phyloP scores from a whole-genome alignment of 192 early-diverging fungal species.

The Entomortierella parvispora region DNA sequence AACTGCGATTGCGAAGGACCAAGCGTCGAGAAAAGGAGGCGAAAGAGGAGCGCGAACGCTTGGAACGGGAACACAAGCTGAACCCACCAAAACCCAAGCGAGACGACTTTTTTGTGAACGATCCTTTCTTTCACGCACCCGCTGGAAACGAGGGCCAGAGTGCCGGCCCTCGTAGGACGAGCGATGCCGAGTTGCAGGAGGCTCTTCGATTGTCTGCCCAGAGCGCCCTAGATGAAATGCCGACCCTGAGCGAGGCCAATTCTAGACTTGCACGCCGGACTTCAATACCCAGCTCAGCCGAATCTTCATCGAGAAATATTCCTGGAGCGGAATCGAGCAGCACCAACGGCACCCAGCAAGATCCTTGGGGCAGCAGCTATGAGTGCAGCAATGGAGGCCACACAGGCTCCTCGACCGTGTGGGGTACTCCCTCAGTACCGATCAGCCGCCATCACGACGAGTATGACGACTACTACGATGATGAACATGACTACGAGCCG shows the following conservation, averaged over 20 bases:
- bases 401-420: conserved; percentile 44
- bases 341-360: neutral
- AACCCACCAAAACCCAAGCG: conserved; percentile 28
- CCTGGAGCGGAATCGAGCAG: neutral
- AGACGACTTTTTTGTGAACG: conserved; percentile 44
- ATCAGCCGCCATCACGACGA: conserved; percentile 27
- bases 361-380: conserved; percentile 33
- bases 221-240: conserved; percentile 30
- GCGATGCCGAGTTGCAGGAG: conserved; percentile 32
- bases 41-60: conserved; percentile 48
- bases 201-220: conserved; percentile 41
- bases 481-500: conserved; percentile 52
- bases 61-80: conserved; percentile 43
- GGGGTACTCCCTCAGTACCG: conserved; percentile 51
- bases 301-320: conserved; percentile 7
- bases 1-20: conserved; percentile 41
- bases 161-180: neutral
- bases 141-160: neutral
- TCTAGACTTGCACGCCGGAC: conserved; percentile 8
- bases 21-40: conserved; percentile 48
- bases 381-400: conserved; percentile 18
- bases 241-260: conserved; percentile 36
- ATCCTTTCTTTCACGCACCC: conserved; percentile 50
- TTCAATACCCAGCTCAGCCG: conserved; percentile 2
- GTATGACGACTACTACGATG: conserved; percentile 42